phyloP scores from a whole-genome alignment of 768 basidiomycete genomes.

The Mycena filopes region DNA sequence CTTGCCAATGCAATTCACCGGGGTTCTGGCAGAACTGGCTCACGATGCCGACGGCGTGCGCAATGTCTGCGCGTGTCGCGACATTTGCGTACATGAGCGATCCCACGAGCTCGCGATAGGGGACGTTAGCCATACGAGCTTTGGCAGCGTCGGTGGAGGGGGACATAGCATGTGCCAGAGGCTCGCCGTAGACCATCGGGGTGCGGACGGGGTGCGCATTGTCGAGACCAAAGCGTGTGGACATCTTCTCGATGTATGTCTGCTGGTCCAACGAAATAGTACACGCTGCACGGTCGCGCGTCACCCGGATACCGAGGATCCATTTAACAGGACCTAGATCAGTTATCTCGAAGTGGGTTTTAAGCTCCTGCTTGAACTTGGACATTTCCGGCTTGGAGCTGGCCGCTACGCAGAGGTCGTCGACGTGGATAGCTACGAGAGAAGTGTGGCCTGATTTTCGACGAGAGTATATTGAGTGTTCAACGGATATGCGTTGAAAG shows the following conservation, averaged over 20 bases:
- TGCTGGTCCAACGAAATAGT: conserved; percentile 1
- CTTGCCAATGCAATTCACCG: conserved; percentile 41
- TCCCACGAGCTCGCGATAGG: conserved; percentile 2
- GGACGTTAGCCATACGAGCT: background rate
- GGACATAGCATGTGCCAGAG: background rate
- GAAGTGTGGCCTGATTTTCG: background rate
- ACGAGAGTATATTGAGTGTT: conserved; percentile 35
- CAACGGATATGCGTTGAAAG: conserved; percentile 25
- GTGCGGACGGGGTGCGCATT: conserved; percentile 6
- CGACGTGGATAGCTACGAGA: conserved; percentile 38
- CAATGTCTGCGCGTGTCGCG: conserved; percentile 34
- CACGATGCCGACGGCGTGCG: conserved; percentile 25
- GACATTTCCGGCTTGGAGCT: conserved; percentile 2
- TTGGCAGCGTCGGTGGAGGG: background rate
- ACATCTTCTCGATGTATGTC: conserved; percentile 6
- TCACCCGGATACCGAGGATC: conserved; percentile 39
- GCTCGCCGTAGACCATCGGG: background rate
- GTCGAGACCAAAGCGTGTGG: background rate
- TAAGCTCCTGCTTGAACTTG: conserved; percentile 21
- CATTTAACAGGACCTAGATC: conserved; percentile 37
- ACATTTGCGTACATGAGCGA: conserved; percentile 10
- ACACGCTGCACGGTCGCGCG: background rate
- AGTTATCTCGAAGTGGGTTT: conserved; percentile 27
- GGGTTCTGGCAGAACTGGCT: conserved; percentile 34
- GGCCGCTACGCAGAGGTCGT: conserved; percentile 37